Evolutionary conservation across 306 rosid species (phyloP), one percentile per base, ranked within the genome.

Genomic region (Acacia melanoxylon): DNA sequence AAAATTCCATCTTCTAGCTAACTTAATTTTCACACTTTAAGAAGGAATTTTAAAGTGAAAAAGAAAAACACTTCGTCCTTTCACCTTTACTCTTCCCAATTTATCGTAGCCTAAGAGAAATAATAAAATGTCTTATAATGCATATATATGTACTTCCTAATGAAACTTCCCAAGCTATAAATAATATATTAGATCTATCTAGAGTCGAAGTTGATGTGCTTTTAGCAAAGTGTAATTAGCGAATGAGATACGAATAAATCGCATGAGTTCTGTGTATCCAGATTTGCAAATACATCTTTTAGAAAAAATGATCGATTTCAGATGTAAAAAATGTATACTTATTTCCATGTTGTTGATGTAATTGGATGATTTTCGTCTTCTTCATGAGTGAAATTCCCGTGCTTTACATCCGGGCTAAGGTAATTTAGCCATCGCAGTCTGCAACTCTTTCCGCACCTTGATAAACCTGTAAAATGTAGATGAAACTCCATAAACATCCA

Each of bases 361-460:
- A 82, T 83, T 86, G 79, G 81, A 88, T 82, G 89, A 94, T 91
- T n/a, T 45, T 79, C 65, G 19, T 89, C 92, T 82, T 94, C 94
- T 73, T 86, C 86, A 14, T 13, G 70, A 15, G 93, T 81, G 83
- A 82, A 93, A 69, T 80, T 82, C 9, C 97, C 98, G 51, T 56
- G 90, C 76, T 89, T 91, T 51, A 93, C 85, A 78, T 87, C 83
- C 52, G 90, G 93, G 69, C 87, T 86, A 14, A 91, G 85, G 78
- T 93, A 89, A 51, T 93, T 93, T 78, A 85, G 85, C 98, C 93
- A 91, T 14, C 98, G 86, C 27, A 92, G 88, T 85, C 94, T 86
- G 89, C 98, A 94, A 83, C 98, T 94, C 86, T 94, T 94, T 14
- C 97, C 98, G 72, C 98, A 94, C 77, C 97, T 89, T 44, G 61